Conservation (phyloP, 176 grass and related monocot genomes). For the Oropetium thomaeum region DNA sequence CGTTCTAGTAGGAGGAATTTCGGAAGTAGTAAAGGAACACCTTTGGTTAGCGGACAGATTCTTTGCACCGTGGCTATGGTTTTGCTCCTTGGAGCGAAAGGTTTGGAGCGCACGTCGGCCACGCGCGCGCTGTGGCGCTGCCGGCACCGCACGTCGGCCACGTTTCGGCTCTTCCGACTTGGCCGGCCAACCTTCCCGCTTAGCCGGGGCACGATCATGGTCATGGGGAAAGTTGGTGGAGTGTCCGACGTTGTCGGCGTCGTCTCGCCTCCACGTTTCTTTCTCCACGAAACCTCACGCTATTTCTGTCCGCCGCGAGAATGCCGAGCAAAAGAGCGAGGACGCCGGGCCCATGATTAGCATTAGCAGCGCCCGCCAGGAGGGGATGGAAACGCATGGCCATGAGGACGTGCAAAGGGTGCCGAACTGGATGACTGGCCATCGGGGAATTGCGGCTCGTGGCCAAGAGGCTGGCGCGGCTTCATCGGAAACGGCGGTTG, state of each 20-base stretch:
- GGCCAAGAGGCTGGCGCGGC: background rate
- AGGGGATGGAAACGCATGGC: background rate
- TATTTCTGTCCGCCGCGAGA: constrained; percentile 24
- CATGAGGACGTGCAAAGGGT: background rate
- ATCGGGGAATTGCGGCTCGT: background rate
- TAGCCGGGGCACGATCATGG: constrained; percentile 27
- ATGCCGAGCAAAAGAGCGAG: background rate
- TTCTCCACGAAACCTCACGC: constrained; percentile 16
- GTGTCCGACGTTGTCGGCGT: constrained; percentile 1
- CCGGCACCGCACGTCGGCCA: constrained; percentile 24
- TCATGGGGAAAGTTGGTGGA: constrained; percentile 4
- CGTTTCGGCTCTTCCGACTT: background rate
- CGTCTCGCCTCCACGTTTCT: constrained; percentile 33
- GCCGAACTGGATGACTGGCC: background rate
- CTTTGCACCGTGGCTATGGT: background rate
- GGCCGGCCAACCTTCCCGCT: background rate
- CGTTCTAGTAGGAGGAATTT: background rate
- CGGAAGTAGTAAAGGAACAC: background rate
- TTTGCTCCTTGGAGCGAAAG: background rate
- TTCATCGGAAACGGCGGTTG: background rate
- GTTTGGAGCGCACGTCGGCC: constrained; percentile 21
- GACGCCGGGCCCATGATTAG: background rate
- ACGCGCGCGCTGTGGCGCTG: background rate
- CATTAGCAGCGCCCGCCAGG: background rate
- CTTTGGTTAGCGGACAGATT: background rate